Evolutionary conservation across 176 grass and related monocot genomes (phyloP).

Genomic region (Dendrocalamus sinicus): DNA sequence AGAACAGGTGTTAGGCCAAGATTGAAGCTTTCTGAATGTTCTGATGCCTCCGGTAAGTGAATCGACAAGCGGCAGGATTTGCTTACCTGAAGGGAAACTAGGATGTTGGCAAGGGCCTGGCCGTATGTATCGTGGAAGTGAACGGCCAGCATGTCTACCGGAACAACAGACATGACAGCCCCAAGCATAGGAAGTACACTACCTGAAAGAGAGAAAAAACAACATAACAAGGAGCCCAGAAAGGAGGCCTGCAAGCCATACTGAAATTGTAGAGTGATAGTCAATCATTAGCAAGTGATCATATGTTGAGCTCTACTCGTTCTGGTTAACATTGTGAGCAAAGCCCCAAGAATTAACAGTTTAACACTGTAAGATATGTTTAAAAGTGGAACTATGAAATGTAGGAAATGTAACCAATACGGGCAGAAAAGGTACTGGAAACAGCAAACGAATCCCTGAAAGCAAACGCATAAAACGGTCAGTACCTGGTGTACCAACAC

Average conservation of each 20-base stretch:
- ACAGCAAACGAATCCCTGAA: neutral
- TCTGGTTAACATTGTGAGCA: neutral
- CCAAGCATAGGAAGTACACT: constrained; percentile 78
- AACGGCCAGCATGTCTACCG: constrained; percentile 77
- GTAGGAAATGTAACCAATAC: neutral
- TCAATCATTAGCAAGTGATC: neutral
- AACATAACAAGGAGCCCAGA: neutral
- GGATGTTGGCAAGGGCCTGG: constrained; percentile 88
- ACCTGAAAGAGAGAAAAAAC: constrained; percentile 45
- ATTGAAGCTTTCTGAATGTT: neutral
- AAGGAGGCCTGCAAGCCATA: neutral
- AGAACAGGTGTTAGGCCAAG: neutral
- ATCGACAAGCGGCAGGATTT: neutral
- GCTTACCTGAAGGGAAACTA: constrained; percentile 82
- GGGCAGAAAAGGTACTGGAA: neutral
- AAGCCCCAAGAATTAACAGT: neutral
- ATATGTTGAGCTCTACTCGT: neutral
- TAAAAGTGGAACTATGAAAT: neutral
- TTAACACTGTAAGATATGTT: neutral
- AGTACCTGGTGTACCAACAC: constrained; percentile 92
- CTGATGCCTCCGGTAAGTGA: neutral
- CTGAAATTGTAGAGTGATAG: neutral
- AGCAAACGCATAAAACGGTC: neutral
- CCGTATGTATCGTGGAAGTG: constrained; percentile 96
- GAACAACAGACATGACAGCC: constrained; percentile 72